Percentiles rank a stretch among this genome's conserved stretches.
Evolutionary conservation across 805 yeast species (phyloP).

Genomic region (Dipodascus albidus): DNA sequence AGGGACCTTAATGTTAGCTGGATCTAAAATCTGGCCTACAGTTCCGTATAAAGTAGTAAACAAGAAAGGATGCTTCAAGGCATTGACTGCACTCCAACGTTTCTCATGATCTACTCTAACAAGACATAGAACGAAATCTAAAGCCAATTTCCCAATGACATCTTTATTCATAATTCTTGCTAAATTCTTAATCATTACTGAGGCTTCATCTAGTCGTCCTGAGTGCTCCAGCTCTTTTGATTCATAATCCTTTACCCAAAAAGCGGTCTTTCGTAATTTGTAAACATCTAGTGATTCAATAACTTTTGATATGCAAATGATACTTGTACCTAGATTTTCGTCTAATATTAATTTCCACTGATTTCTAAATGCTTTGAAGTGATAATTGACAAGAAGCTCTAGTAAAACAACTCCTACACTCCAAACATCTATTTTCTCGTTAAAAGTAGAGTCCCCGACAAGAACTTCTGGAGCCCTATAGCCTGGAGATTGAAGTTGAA

Average conservation of each 20-base stretch:
- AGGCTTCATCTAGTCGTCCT: background rate
- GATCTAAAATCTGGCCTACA: background rate
- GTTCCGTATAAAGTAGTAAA: conserved; percentile 1
- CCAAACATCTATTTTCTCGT: conserved; percentile 17
- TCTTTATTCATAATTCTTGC: background rate
- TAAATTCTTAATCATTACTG: background rate
- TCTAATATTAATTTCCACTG: conserved; percentile 1
- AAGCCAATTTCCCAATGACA: background rate
- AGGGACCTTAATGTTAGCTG: background rate
- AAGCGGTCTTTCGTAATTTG: background rate
- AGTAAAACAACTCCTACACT: conserved; percentile 17
- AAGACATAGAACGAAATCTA: background rate
- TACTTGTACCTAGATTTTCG: background rate
- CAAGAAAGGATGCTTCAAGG: background rate
- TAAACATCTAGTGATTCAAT: background rate
- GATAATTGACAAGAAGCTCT: conserved; percentile 11
- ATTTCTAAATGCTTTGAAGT: conserved; percentile 1
- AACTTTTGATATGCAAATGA: background rate
- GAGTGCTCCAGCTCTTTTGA: background rate
- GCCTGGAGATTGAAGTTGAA: conserved; percentile 15
- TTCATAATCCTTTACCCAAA: background rate
- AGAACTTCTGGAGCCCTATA: conserved; percentile 20
- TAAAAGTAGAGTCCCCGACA: conserved; percentile 15
- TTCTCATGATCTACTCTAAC: background rate
- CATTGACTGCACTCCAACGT: background rate